Base-by-base conservation (phyloP, 768 basidiomycete species). In the Amanita pallidorosea region DNA sequence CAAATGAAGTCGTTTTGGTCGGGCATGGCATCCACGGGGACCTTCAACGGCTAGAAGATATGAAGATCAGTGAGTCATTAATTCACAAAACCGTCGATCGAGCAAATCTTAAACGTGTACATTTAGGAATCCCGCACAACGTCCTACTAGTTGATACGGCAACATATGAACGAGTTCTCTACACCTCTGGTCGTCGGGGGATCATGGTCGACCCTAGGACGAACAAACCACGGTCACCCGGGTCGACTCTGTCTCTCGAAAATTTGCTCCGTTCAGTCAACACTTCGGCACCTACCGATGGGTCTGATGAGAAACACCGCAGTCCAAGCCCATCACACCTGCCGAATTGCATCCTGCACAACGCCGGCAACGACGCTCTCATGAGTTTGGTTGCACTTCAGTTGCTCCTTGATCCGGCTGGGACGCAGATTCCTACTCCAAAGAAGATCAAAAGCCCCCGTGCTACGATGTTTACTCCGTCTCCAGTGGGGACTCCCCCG, bases 301-400 rank as follows among this genome's bases (percentile, higher is more conserved):
- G 47, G 7, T 36, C 45, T 31, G 58, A 57, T 27, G 55, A 54
- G 42, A 53, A 27, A 52, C 36, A 47, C 58, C 17, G 45, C 54
- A 40, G 27, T 54, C 53, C 47, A 53, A 54, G 18, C 46, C 57
- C 45, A 53, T 64, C 35, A 15, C 36, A 48, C 17, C 62, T 73
- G 17, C 72, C 66, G 13, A 63, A 67, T 50, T 79, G 76, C 52
- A 60, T 64, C 12, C 60, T 83, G 53, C 78, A 85, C 61, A 88
- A 89, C 58, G 69, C 88, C n/a, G 88, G 88, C 12, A 91, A 91
- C 62, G 83, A 87, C 54, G 83, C 88, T 3, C 79, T 85, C 58
- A 70, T 85, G 70, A 67, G 69, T 46, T 73, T 91, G 25, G 77
- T 85, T 37, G 77, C 72, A 11, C 68, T 90, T 27, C 88, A 91